Evolutionary conservation across 331 rosid genomes (phyloP), one percentile per base, ranked within the genome.

Genomic region (Quercus phellos): DNA sequence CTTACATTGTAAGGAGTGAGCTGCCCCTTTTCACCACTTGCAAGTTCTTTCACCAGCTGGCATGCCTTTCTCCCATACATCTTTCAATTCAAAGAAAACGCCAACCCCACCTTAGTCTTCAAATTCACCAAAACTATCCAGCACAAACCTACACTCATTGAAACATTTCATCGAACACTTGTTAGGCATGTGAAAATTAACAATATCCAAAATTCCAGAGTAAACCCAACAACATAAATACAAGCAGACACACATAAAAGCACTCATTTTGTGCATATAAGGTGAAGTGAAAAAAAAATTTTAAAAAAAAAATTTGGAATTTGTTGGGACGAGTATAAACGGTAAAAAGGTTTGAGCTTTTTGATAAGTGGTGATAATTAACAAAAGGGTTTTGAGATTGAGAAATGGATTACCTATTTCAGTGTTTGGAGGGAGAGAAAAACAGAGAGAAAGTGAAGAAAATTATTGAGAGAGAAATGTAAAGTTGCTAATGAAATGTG

Each of bases 21-120:
- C 79, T 92, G 97, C 30, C 83, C 92, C 81, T 90, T 90, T 63
- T 90, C 97, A 24, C 83, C 85, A 60, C 55, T 78, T 27, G 90
- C 75, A 55, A 87, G 58, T 82, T 92, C 97, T 84, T 85, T 92
- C 60, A 92, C 91, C 70, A 92, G 81, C 77, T 88, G 91, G 76
- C 85, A 84, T 50, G 88, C 96, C 70, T 84, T 90, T 81, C 89
- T 84, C 29, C 93, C 94, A 50, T 90, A 90, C 98, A 93, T 92
- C 50, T 79, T 87, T 43, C 16, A 30, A 61, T 7, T 51, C 27
- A 73, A 54, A 35, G 71, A 30, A 14, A 13, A 2, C 53, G 61
- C 18, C 19, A 60, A 51, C 42, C 4, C 32, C 10, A 13, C 53
- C 56, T 21, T 22, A 55, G 8, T 29, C 78, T 73, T 22, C 0